These are phyloP conservation scores for Penicillium sp. DNA, from an alignment of 2,329 filamentous ascomycete species.

Conservation along the genomic window DNA sequence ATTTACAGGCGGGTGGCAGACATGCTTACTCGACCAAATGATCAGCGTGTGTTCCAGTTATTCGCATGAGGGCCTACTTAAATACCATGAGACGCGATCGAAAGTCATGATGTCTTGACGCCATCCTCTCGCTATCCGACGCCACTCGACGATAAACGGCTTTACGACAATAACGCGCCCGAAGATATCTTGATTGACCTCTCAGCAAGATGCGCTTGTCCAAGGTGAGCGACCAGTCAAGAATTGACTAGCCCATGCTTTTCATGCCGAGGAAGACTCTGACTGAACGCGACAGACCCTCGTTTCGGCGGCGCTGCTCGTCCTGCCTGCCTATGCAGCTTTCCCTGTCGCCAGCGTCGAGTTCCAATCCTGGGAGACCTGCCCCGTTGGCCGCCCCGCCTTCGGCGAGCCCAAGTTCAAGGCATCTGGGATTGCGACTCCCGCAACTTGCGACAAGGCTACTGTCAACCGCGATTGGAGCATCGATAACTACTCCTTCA, in stretches of 20 bases:
- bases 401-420: conserved; percentile 19
- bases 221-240: conserved; percentile 12
- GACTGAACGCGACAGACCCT: conserved; percentile 16
- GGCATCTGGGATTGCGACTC: conserved; percentile 15
- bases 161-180: conserved; percentile 1
- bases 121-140: conserved; percentile 7
- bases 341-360: conserved; percentile 24
- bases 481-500: conserved; percentile 25
- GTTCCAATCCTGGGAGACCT: conserved; percentile 27
- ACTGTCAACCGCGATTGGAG: conserved; percentile 25
- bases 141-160: not conserved
- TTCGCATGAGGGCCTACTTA: conserved; percentile 15
- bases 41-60: conserved; percentile 6
- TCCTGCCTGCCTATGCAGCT: conserved; percentile 20
- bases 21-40: conserved; percentile 13
- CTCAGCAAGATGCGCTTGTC: conserved; percentile 26
- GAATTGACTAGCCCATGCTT: not conserved
- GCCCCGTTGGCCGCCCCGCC: conserved; percentile 17
- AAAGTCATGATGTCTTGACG: not conserved
- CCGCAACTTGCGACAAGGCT: conserved; percentile 25
- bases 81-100: conserved; percentile 11
- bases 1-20: not conserved
- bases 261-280: not conserved
- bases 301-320: conserved; percentile 21
- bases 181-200: conserved; percentile 5